These are phyloP conservation scores for Colletotrichum sublineola DNA, from an alignment of 2,329 filamentous ascomycete species.

Conservation along the genomic window DNA sequence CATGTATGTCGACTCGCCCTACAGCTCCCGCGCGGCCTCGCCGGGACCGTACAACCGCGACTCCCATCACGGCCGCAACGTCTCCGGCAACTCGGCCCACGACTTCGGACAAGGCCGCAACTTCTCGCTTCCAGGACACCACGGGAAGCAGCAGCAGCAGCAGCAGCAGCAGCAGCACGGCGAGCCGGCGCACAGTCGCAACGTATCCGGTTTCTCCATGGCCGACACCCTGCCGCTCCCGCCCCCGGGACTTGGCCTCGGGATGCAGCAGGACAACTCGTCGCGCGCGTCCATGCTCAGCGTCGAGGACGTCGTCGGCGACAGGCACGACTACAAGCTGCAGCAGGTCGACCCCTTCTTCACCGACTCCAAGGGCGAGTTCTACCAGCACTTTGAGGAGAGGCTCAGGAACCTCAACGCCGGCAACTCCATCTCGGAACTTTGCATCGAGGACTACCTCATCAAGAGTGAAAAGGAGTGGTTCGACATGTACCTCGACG, in stretches of 20 bases:
- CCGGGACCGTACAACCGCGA: conserved; percentile 18
- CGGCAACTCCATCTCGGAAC: conserved; percentile 67
- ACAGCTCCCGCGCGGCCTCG: conserved; percentile 28
- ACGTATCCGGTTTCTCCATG: conserved; percentile 39
- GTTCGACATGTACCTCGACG: conserved; percentile 71
- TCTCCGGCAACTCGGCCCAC: conserved; percentile 10
- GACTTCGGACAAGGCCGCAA: conserved; percentile 28
- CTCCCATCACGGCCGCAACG: conserved; percentile 32
- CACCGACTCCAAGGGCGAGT: conserved; percentile 73
- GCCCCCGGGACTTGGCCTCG: conserved; percentile 27
- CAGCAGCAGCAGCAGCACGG: conserved; percentile 1
- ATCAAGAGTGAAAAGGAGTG: conserved; percentile 76
- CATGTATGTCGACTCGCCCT: conserved; percentile 38
- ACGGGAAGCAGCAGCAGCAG: conserved; percentile 21
- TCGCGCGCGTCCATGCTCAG: conserved; percentile 62
- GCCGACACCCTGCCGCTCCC: conserved; percentile 48
- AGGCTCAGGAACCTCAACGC: conserved; percentile 66
- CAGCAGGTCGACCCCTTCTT: conserved; percentile 78
- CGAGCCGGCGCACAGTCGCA: conserved; percentile 24
- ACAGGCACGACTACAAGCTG: conserved; percentile 71
- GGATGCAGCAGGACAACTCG: conserved; percentile 41
- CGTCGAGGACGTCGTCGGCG: conserved; percentile 69
- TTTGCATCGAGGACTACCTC: conserved; percentile 76
- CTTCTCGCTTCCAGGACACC: conserved; percentile 36
- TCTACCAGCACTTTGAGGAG: conserved; percentile 69